phyloP scores from a whole-genome alignment of 306 rosid genomes.

The Alnus rubra region DNA sequence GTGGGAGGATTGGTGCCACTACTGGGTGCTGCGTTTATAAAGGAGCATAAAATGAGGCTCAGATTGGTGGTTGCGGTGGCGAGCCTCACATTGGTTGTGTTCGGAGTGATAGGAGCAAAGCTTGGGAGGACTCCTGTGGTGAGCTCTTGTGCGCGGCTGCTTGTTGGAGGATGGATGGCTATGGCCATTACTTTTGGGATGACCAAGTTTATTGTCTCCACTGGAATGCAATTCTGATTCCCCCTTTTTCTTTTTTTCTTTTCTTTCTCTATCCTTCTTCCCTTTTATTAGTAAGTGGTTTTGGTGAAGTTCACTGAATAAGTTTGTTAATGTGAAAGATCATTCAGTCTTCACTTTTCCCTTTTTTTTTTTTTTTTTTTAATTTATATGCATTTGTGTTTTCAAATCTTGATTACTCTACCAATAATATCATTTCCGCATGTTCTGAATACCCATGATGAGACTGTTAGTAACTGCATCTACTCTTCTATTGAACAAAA shows the following conservation, averaged over 20 bases:
- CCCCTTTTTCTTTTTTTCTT: not conserved
- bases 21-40: slow-evolving; percentile 10
- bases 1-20: slow-evolving; percentile 19
- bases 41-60: slow-evolving; percentile 9
- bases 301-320: not conserved
- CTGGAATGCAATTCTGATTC: slow-evolving; percentile 21
- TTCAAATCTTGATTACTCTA: too few species aligned
- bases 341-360: not conserved
- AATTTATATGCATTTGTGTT: not conserved
- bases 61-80: slow-evolving; percentile 14
- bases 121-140: slow-evolving; percentile 1
- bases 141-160: slow-evolving; percentile 14
- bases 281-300: not conserved
- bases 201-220: slow-evolving; percentile 28
- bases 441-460: too few species aligned
- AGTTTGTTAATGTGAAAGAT: not conserved
- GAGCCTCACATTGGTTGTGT: slow-evolving; percentile 12
- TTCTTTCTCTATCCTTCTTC: not conserved
- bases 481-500: too few species aligned
- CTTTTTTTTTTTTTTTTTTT: not conserved
- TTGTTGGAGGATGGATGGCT: slow-evolving; percentile 33
- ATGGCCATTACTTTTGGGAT: slow-evolving; percentile 31
- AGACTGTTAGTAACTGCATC: too few species aligned
- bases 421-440: too few species aligned
- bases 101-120: slow-evolving; percentile 28